Percentiles rank a stretch among this genome's conserved stretches.
These are phyloP conservation scores for Triadica sebifera DNA, from an alignment of 345 rosid genomes.

Conservation along the genomic window DNA sequence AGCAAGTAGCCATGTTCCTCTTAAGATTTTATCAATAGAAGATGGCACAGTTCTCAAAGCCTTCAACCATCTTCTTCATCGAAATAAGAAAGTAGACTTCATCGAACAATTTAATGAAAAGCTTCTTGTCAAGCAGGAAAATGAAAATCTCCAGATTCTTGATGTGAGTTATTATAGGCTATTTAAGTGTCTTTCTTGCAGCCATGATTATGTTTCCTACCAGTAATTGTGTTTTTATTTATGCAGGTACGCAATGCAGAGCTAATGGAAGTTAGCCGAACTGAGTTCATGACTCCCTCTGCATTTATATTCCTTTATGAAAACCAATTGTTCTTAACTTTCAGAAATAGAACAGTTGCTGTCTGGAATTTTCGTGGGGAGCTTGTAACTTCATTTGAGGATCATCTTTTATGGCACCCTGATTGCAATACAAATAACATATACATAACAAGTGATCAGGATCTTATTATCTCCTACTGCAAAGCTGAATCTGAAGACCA, in stretches of 20 bases:
- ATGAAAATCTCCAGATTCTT: slow-evolving; percentile 96
- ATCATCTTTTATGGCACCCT: slow-evolving; percentile 92
- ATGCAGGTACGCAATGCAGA: slow-evolving; percentile 72
- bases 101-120: slow-evolving; percentile 97
- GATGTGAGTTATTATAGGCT: slow-evolving; percentile 56
- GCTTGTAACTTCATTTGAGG: slow-evolving; percentile 96
- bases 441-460: slow-evolving; percentile 95
- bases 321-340: slow-evolving; percentile 90
- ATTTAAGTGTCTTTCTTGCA: not conserved
- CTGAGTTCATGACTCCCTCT: slow-evolving; percentile 90
- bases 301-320: slow-evolving; percentile 92
- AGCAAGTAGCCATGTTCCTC: slow-evolving; percentile 70
- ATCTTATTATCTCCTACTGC: slow-evolving; percentile 96
- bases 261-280: slow-evolving; percentile 75
- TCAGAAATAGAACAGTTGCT: slow-evolving; percentile 78
- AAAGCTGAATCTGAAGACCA: slow-evolving; percentile 90
- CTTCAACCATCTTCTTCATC: slow-evolving; percentile 85
- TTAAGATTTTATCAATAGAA: slow-evolving; percentile 89
- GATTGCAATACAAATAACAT: slow-evolving; percentile 96
- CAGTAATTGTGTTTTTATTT: slow-evolving; percentile 2
- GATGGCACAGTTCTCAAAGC: slow-evolving; percentile 95
- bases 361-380: slow-evolving; percentile 98
- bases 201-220: slow-evolving; percentile 2
- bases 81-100: slow-evolving; percentile 96
- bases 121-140: slow-evolving; percentile 98